Base-by-base conservation (phyloP, 306 rosid genomes). In the Lathyrus aphaca region DNA sequence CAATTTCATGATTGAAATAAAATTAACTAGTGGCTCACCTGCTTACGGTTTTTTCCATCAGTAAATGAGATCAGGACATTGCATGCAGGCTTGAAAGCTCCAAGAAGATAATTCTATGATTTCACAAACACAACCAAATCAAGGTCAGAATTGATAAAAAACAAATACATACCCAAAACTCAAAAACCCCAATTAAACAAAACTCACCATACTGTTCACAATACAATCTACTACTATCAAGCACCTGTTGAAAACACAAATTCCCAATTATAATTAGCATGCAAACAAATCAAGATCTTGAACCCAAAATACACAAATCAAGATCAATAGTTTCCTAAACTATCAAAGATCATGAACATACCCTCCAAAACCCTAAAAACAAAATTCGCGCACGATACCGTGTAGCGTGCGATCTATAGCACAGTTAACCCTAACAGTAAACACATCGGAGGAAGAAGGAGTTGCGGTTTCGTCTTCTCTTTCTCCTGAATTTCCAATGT, bases 11-110 rank as follows among this genome's bases (percentile, higher is more conserved):
- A 49, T 40, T 27, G 17, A 27, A 62, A 77, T 16, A 17, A 29
- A 55, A 17, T 11, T 19, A 21, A 62, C 56, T 10, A 13, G 6
- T 1, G 23, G 14, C 83, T 75, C 62, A 91, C 99, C 99, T 95
- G 99, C 85, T 91, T 95, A 2, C 99, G 92, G 54, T 79, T 95
- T 78, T 95, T 95, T 10, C 91, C 99, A 83, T 95, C 99, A 5
- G 81, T 40, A 66, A 95, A 87, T 45, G 97, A 70, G 75, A 95
- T 82, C 64, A 96, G 76, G 59, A 95, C 80, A 79, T 82, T 86
- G 71, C 97, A 91, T 18, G 99, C 89, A 40, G 99, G 99, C 84
- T 95, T 95, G 92, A 95, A 95, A 78, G 99, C 99, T 86, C 97
- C 99, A 38, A 95, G 89, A 70, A 95, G 81, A 85, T 87, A 95